A percentile compares a stretch with the other conserved stretches of the same genome.
Conservation (phyloP, 768 basidiomycete species). For the Leucogyrophana mollusca region DNA sequence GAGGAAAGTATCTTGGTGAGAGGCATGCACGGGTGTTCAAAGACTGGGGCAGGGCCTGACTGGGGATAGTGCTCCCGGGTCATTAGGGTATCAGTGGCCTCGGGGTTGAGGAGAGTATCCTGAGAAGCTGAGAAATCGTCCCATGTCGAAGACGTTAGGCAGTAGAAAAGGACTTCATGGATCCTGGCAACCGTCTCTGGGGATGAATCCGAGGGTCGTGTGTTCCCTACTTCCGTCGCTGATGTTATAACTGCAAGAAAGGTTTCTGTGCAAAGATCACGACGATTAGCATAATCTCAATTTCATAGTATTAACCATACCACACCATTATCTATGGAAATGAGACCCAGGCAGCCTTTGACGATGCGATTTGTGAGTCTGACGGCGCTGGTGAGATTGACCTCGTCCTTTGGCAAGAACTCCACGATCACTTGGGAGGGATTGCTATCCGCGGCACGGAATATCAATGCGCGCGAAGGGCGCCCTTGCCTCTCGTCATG, state of each 20-base stretch:
- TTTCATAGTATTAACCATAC: not conserved
- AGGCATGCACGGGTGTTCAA: slow-evolving; percentile 89
- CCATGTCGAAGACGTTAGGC: slow-evolving; percentile 80
- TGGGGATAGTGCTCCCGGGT: slow-evolving; percentile 46
- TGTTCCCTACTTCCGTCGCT: slow-evolving; percentile 73
- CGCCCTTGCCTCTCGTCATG: slow-evolving; percentile 63
- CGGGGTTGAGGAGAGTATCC: slow-evolving; percentile 57
- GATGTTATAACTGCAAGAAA: slow-evolving; percentile 83
- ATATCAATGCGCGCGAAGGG: slow-evolving; percentile 65
- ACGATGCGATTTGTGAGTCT: slow-evolving; percentile 69
- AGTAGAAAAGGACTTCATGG: slow-evolving; percentile 87
- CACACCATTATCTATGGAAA: slow-evolving; percentile 69
- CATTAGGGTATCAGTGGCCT: slow-evolving; percentile 45
- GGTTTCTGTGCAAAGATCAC: slow-evolving; percentile 49
- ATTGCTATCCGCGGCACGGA: slow-evolving; percentile 56
- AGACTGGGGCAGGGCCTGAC: slow-evolving; percentile 46
- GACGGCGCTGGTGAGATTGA: slow-evolving; percentile 64
- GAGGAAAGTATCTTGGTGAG: slow-evolving; percentile 89
- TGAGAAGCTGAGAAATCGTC: slow-evolving; percentile 63
- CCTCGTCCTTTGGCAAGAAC: slow-evolving; percentile 70
- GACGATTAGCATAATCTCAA: not conserved
- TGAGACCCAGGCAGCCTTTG: slow-evolving; percentile 83
- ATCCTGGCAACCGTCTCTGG: slow-evolving; percentile 79
- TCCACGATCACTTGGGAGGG: slow-evolving; percentile 79
- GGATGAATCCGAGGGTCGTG: slow-evolving; percentile 52